Percentiles rank a stretch among this genome's conserved stretches.
phyloP scores from a whole-genome alignment of 108 stramenopile genomes.

The Pelagomonas calceolata region DNA sequence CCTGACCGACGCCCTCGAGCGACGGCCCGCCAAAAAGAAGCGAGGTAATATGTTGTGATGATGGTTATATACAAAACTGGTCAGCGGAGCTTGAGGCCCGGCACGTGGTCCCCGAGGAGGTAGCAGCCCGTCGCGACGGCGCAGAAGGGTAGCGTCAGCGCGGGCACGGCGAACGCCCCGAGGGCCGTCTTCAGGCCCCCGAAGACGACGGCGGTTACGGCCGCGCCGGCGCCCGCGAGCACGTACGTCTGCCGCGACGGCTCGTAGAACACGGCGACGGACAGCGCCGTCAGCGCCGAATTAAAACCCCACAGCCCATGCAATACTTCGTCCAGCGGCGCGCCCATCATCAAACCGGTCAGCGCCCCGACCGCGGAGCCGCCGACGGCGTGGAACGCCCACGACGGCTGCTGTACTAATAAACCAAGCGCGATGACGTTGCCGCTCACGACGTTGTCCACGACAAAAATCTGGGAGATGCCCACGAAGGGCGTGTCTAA shows the following conservation, averaged over 20 bases:
- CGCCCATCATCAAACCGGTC: constrained; percentile 23
- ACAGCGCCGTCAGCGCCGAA: constrained; percentile 56
- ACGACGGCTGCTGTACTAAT: constrained; percentile 40
- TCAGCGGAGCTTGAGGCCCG: constrained; percentile 40
- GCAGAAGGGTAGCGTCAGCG: constrained; percentile 67
- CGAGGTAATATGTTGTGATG: no score
- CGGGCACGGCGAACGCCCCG: constrained; percentile 47
- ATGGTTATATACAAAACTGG: no score
- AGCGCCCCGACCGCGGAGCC: constrained; percentile 43
- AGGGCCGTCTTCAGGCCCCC: constrained; percentile 52
- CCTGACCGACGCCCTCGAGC: neutral
- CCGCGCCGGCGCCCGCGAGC: constrained; percentile 51
- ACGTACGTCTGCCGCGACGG: constrained; percentile 37
- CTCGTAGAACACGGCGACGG: constrained; percentile 60
- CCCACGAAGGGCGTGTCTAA: constrained; percentile 38
- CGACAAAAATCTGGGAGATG: constrained; percentile 71
- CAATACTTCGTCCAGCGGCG: constrained; percentile 36
- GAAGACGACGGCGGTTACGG: constrained; percentile 52
- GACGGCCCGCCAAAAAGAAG: no score
- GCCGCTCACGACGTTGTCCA: constrained; percentile 27
- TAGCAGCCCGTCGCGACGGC: constrained; percentile 53
- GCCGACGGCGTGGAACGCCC: constrained; percentile 49
- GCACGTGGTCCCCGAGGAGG: constrained; percentile 45
- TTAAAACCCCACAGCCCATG: constrained; percentile 63
- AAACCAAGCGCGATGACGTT: constrained; percentile 29